These are phyloP conservation scores for Cladosporium austrohemisphaericum DNA, from an alignment of 2,329 filamentous ascomycete genomes.

Conservation along the genomic window DNA sequence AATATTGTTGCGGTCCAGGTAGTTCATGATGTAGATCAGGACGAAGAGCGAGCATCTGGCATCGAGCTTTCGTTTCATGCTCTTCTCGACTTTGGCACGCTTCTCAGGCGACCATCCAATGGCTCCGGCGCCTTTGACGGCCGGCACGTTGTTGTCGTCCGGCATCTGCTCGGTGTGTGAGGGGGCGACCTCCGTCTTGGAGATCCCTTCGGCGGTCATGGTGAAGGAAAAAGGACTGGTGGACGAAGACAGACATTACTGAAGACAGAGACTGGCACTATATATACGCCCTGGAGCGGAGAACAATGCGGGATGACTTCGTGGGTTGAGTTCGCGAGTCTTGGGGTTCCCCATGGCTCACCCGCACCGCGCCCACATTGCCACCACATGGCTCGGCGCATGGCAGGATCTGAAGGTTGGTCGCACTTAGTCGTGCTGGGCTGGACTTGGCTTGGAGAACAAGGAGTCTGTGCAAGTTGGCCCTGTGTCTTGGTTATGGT, in stretches of 20 bases:
- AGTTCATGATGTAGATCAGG: conserved; percentile 29
- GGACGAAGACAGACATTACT: background rate
- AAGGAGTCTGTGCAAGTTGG: conserved; percentile 12
- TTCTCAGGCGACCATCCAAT: conserved; percentile 19
- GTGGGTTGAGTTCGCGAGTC: conserved; percentile 3
- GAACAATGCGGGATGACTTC: background rate
- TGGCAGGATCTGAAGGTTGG: conserved; percentile 8
- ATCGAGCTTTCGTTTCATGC: conserved; percentile 60
- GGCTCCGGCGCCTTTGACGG: conserved; percentile 6
- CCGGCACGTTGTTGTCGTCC: background rate
- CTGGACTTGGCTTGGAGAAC: conserved; percentile 11
- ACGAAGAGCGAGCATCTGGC: conserved; percentile 66
- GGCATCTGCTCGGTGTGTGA: conserved; percentile 24
- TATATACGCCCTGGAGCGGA: background rate
- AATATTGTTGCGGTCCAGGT: conserved; percentile 51
- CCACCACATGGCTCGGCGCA: conserved; percentile 8
- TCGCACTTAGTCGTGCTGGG: too few relatives aligned
- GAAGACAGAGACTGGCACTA: background rate
- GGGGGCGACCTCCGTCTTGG: conserved; percentile 26
- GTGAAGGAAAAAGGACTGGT: background rate
- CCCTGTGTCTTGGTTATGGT: conserved; percentile 6
- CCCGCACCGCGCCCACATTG: background rate
- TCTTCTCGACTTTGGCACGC: conserved; percentile 9
- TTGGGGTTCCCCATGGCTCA: conserved; percentile 9
- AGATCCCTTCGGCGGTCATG: conserved; percentile 8